Percentiles rank a stretch among this genome's conserved stretches.
Evolutionary conservation across 352 stramenopile genomes (phyloP).

Genomic region (Pythium plurisporium): DNA sequence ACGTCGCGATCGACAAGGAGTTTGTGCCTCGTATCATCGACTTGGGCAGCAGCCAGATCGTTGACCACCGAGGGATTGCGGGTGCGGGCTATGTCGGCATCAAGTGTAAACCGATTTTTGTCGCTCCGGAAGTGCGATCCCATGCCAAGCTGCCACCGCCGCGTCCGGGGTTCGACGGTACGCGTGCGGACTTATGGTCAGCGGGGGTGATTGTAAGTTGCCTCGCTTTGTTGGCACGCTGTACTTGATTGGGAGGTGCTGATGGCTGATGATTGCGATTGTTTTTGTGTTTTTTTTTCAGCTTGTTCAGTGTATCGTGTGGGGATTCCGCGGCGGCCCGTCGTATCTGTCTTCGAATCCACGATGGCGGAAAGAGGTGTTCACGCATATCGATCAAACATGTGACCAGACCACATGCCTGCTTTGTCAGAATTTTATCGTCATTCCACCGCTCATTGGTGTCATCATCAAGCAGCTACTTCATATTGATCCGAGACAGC

Average conservation of each 20-base stretch:
- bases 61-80: constrained; percentile 60
- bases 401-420: constrained; percentile 55
- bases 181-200: constrained; percentile 71
- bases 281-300: constrained; percentile 22
- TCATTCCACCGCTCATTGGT: constrained; percentile 67
- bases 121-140: constrained; percentile 62
- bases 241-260: too few species aligned
- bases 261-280: neutral
- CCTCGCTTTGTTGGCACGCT: neutral
- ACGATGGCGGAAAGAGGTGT: constrained; percentile 65
- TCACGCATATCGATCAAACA: constrained; percentile 63
- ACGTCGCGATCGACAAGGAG: constrained; percentile 68
- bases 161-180: constrained; percentile 67
- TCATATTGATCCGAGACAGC: constrained; percentile 57
- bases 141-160: constrained; percentile 54
- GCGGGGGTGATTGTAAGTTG: constrained; percentile 72
- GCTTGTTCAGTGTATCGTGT: constrained; percentile 78
- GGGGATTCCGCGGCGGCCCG: constrained; percentile 66
- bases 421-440: constrained; percentile 77
- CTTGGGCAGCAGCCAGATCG: constrained; percentile 70
- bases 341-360: constrained; percentile 58
- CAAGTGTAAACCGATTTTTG: constrained; percentile 81
- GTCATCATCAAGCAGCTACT: constrained; percentile 77
- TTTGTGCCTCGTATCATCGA: constrained; percentile 67
- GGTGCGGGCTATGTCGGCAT: constrained; percentile 62